A percentile compares a stretch with the other conserved stretches of the same genome.
Conservation (phyloP, 768 basidiomycete genomes). For the Lepiota brunneoincarnata region DNA sequence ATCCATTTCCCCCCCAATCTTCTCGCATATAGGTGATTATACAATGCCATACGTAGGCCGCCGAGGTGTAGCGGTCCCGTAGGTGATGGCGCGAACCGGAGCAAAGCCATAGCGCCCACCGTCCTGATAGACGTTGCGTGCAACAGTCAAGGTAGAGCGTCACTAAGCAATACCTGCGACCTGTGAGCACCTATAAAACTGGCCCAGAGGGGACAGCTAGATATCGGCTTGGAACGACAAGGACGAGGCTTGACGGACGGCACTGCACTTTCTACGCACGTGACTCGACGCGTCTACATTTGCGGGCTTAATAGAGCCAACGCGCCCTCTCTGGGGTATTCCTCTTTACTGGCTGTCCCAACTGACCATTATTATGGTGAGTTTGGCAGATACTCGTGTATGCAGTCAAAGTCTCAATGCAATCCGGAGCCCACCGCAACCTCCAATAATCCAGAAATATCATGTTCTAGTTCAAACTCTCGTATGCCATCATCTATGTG, state of each 20-base stretch:
- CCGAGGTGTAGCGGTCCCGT: conserved; percentile 94
- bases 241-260: neutral
- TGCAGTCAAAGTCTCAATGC: no score
- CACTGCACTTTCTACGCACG: neutral
- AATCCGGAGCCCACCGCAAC: no score
- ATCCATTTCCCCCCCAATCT: conserved; percentile 88
- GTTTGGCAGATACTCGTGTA: no score
- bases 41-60: conserved; percentile 90
- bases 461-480: neutral
- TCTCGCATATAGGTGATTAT: conserved; percentile 84
- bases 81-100: conserved; percentile 96
- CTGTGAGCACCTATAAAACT: neutral
- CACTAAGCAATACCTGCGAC: neutral
- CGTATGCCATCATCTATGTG: neutral
- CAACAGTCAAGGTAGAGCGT: neutral
- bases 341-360: neutral
- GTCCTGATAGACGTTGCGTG: neutral
- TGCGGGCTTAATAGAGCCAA: neutral
- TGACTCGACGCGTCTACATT: neutral
- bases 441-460: no score
- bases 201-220: neutral
- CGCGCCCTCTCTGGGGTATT: neutral
- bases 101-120: conserved; percentile 42
- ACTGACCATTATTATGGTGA: no score
- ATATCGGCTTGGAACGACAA: neutral